A percentile compares a stretch with the other conserved stretches of the same genome.
phyloP scores from a whole-genome alignment of 2,329 filamentous ascomycete genomes.

The Claviceps sp. region DNA sequence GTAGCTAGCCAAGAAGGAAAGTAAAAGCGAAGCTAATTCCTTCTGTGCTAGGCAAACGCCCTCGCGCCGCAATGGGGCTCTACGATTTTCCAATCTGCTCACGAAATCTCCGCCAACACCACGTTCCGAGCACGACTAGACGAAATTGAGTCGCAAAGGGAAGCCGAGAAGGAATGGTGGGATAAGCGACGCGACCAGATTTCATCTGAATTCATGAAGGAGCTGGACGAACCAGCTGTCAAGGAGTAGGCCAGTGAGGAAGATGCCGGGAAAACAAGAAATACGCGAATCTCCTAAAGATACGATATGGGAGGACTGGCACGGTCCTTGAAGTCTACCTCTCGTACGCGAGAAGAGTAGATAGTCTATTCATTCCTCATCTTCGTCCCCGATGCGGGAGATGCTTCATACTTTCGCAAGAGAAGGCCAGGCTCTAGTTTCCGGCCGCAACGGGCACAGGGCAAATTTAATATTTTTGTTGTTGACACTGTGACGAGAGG shows the following conservation, averaged over 20 bases:
- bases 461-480: too few relatives aligned
- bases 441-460: too few relatives aligned
- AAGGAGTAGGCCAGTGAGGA: constrained; percentile 21
- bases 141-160: constrained; percentile 58
- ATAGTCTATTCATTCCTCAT: background rate
- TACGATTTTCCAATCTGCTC: constrained; percentile 91
- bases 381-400: too few relatives aligned
- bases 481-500: too few relatives aligned
- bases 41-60: constrained; percentile 61
- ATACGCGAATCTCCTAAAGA: constrained; percentile 7
- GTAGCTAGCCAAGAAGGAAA: background rate
- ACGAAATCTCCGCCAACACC: constrained; percentile 84
- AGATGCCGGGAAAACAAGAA: constrained; percentile 44
- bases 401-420: too few relatives aligned
- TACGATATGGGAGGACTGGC: background rate
- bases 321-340: too few relatives aligned
- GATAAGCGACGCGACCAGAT: constrained; percentile 66
- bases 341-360: background rate
- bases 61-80: constrained; percentile 83
- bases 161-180: constrained; percentile 83
- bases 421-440: too few relatives aligned
- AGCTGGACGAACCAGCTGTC: constrained; percentile 51
- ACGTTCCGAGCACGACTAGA: constrained; percentile 60
- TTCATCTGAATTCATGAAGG: constrained; percentile 67
- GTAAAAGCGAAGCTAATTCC: background rate